These are phyloP conservation scores for Ehretia macrophylla DNA, from an alignment of 257 asterid species.

Conservation along the genomic window DNA sequence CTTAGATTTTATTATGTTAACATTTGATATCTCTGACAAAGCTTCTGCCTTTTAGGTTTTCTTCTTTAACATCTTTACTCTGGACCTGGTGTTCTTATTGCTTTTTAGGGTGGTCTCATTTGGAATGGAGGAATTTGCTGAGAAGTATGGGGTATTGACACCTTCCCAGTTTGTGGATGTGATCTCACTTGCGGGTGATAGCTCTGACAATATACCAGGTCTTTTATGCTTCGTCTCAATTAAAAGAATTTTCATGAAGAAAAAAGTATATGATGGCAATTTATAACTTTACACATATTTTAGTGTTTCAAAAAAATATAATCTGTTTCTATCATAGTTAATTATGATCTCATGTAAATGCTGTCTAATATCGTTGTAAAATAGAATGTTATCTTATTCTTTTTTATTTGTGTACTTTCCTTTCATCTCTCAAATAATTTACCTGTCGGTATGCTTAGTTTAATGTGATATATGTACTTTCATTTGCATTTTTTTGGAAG, in stretches of 20 bases:
- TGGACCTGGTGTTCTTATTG: neutral
- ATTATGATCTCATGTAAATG: neutral
- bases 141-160: constrained; percentile 64
- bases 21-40: neutral
- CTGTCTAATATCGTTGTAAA: too few species aligned
- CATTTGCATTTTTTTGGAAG: too few species aligned
- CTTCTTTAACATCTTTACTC: neutral
- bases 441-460: too few species aligned
- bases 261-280: too few species aligned
- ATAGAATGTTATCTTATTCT: too few species aligned
- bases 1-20: too few species aligned
- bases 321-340: too few species aligned
- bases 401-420: too few species aligned
- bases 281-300: too few species aligned
- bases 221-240: neutral
- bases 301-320: too few species aligned
- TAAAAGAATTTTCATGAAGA: neutral
- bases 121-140: constrained; percentile 90
- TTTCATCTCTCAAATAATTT: too few species aligned
- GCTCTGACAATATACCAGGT: constrained; percentile 96
- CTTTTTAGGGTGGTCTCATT: constrained; percentile 44
- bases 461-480: too few species aligned
- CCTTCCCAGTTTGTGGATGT: constrained; percentile 97
- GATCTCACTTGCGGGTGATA: constrained; percentile 87
- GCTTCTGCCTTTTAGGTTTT: neutral